Base-by-base conservation (phyloP, 805 yeast species). In the Brettanomyces custersianus region DNA sequence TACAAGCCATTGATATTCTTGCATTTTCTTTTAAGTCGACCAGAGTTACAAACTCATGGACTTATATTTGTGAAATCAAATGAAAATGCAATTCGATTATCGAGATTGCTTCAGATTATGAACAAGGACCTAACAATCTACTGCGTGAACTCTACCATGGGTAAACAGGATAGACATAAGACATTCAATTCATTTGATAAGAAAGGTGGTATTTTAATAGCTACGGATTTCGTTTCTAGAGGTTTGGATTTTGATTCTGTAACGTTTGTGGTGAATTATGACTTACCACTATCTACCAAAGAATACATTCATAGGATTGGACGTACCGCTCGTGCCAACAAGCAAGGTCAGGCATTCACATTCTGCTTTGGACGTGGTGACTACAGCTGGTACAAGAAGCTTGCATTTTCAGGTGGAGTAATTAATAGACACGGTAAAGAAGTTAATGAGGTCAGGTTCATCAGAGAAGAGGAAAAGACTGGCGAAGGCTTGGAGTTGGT, bases 251-350 rank as follows among this genome's bases (percentile, higher is more conserved):
- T 92, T 31, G 60, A 69, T 12, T 67, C 75, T 4, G 73, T 92
- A 33, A 67, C 74, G 30, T 72, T 75, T 42, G 96, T 92, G 10
- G 63, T 92, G 35, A 92, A 92, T 59, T 92, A 92, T 57, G 97
- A 92, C 52, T 57, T 87, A 37, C 98, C 99, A 17, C 68, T 74
- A 19, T 81, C 95, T 1, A 70, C 88, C 1, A 78, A 94, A 44
- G 97, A 92, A 48, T 92, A 92, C 47, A 86, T 92, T 20, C 99
- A 92, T 59, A 72, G 99, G 50, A 86, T 87, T 27, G 99, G 99
- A 28, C 78, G 99, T 64, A 88, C 97, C 0, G 96, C 97, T 2
- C 76, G 99, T 61, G 99, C 98, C 2, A 79, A 81, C 35, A 72
- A 77, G 24, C 35, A 45, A 1, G 99, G 99, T 53, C 61, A 63